Evolutionary conservation across 2,329 filamentous ascomycete genomes (phyloP), one percentile per base, ranked within the genome.

Genomic region (Dactylellina sp.): DNA sequence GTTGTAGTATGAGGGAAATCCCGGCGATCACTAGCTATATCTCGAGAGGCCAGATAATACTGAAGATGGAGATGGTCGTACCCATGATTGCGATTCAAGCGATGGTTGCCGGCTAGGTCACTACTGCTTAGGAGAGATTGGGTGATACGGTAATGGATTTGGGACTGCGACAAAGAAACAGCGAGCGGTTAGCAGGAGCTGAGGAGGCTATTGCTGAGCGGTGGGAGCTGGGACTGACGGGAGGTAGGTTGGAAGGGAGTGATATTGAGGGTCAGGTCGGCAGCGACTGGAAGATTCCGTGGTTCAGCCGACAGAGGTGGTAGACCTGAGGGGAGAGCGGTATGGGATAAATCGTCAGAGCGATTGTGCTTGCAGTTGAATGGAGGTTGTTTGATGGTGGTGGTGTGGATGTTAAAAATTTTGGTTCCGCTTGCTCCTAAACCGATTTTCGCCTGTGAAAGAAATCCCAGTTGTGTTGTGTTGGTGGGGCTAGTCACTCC

Each of bases 71-170:
- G 50, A 75, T 42, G 60, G 74, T 80, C 82, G 76, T 79, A 85
- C 83, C 83, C 83, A 89, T 89, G 86, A 87, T 89, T 88, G 86
- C 85, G 60, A 39, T 52, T 56, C 39, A 16, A 62, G 18, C 2
- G 9, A 9, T 42, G 11, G 37, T 20, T 6, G 59, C 50, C 35
- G 49, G 37, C 18, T 53, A 11, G 46, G 46, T 35, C 14, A 20
- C 46, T 65, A 60, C 60, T 22, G 20, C 2, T 46, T 4, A 24
- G 16, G 35, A 55, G 25, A 40, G 16, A 42, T 20, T 7, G 32
- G 32, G 35, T 53, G 28, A 14, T 39, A 25, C 12, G 59, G 46
- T 52, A 63, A 44, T 50, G 50, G 32, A 22, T 18, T 59, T 40
- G 16, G 35, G n/a, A 16, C 65, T 62, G 50, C 66, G 66, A 64